Conservation (phyloP, 2,329 filamentous ascomycete species). For the Penicillium sp. region DNA sequence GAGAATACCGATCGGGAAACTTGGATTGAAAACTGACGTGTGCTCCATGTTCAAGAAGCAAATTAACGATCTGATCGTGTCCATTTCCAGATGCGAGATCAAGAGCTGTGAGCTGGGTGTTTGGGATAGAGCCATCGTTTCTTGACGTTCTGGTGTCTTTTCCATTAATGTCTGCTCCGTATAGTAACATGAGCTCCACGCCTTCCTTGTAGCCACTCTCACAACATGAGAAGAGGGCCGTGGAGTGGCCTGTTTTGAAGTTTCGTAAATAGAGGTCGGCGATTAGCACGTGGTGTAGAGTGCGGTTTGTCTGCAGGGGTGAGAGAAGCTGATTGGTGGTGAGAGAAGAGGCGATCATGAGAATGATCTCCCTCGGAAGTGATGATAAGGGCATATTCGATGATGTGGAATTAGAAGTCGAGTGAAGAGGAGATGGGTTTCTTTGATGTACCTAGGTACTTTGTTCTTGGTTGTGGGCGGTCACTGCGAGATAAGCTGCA, state of each 20-base stretch:
- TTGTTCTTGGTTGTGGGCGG: no score
- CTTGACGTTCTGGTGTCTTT: not conserved
- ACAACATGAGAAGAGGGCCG: not conserved
- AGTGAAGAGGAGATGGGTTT: not conserved
- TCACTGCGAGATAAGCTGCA: not conserved
- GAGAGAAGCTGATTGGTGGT: not conserved
- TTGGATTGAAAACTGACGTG: not conserved
- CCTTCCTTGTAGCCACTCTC: not conserved
- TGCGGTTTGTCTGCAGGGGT: not conserved
- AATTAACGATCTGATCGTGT: not conserved
- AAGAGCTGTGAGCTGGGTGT: not conserved
- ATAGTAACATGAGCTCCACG: not conserved
- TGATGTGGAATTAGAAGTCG: not conserved
- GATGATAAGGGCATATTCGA: not conserved
- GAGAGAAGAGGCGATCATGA: not conserved
- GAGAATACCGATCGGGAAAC: not conserved
- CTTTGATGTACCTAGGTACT: not conserved
- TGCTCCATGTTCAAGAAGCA: not conserved
- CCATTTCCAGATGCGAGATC: not conserved
- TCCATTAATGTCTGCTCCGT: not conserved
- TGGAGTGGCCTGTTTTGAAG: not conserved
- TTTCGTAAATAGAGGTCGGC: not conserved
- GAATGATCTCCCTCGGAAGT: not conserved
- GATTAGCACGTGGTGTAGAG: not conserved
- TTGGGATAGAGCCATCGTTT: not conserved